phyloP scores from a whole-genome alignment of 2,329 filamentous ascomycete species.

The Cladophialophora immunda region DNA sequence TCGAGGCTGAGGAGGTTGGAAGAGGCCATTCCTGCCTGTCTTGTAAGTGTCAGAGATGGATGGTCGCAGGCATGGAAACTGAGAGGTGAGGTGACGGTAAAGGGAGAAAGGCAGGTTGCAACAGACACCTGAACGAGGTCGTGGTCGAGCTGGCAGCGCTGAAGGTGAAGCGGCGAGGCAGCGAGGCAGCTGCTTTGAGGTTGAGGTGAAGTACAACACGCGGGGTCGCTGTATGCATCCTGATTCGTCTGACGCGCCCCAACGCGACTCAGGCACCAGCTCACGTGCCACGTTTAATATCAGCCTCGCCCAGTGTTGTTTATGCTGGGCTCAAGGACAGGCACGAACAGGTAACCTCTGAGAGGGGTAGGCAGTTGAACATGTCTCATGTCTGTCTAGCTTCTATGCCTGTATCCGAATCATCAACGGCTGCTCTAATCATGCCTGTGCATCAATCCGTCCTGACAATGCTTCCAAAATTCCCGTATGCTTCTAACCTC shows the following conservation, averaged over 20 bases:
- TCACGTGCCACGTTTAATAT: neutral
- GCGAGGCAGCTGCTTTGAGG: too few species aligned
- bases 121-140: neutral
- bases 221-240: neutral
- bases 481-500: neutral
- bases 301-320: neutral
- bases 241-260: neutral
- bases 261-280: neutral
- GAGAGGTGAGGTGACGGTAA: neutral
- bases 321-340: too few species aligned
- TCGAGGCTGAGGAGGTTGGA: constrained; percentile 27
- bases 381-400: neutral
- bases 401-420: neutral
- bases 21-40: neutral
- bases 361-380: neutral
- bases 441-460: neutral
- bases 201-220: neutral
- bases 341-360: neutral
- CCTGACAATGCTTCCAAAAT: neutral
- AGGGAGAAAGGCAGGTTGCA: neutral
- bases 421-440: neutral
- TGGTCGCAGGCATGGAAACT: neutral
- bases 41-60: neutral
- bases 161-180: neutral
- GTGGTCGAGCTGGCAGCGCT: neutral